Percentiles rank a stretch among this genome's conserved stretches.
These are phyloP conservation scores for Trichoderma erinaceum DNA, from an alignment of 495 filamentous ascomycete species.

Conservation along the genomic window DNA sequence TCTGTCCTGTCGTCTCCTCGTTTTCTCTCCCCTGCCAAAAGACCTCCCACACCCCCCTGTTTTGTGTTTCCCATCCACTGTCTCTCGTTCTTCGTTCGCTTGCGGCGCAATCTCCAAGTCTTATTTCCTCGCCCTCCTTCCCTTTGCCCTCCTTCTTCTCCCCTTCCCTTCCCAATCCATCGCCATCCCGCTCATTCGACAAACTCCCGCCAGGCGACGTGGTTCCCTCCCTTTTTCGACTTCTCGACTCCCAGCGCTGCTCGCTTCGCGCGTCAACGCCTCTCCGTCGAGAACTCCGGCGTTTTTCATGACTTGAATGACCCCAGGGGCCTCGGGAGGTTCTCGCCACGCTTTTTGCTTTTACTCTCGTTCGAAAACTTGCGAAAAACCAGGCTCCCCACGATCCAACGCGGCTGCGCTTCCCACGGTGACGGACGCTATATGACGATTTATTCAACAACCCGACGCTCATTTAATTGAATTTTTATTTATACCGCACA, in stretches of 20 bases:
- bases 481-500: background rate
- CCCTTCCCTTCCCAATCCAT: background rate
- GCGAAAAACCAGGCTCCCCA: background rate
- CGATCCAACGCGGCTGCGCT: background rate
- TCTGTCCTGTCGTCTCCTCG: background rate
- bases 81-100: slow-evolving; percentile 2
- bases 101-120: background rate
- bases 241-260: slow-evolving; percentile 17
- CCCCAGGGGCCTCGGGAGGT: slow-evolving; percentile 8
- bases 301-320: slow-evolving; percentile 12
- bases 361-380: slow-evolving; percentile 2
- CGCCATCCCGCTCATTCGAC: slow-evolving; percentile 14
- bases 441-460: slow-evolving; percentile 7
- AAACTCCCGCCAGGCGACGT: slow-evolving; percentile 14
- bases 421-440: background rate
- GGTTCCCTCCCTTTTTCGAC: slow-evolving; percentile 4
- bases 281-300: background rate
- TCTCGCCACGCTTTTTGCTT: background rate
- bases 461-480: background rate
- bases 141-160: background rate
- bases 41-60: slow-evolving; percentile 7
- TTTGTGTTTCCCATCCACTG: slow-evolving; percentile 10
- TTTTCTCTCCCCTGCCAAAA: slow-evolving; percentile 6
- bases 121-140: slow-evolving; percentile 6
- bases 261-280: slow-evolving; percentile 10